A percentile compares a stretch with the other conserved stretches of the same genome.
phyloP scores from a whole-genome alignment of 495 filamentous ascomycete species.

The Hypomontagnella submonticulosa region DNA sequence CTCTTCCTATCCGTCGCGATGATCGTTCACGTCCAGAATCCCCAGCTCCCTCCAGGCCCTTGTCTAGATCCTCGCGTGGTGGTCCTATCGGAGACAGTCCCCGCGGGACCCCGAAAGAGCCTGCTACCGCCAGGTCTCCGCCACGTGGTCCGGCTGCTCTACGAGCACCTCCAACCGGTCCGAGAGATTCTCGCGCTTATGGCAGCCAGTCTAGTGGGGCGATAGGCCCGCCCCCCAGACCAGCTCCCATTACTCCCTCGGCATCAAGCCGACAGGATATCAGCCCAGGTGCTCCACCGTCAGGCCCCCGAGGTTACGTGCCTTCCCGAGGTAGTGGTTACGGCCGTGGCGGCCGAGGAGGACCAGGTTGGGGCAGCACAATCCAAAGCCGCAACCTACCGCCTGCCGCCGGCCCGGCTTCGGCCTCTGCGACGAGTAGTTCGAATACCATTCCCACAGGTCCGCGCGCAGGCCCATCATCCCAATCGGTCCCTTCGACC shows the following conservation, averaged over 20 bases:
- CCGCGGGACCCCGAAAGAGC: constrained; percentile 42
- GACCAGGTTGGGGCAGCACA: constrained; percentile 49
- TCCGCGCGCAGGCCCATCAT: constrained; percentile 49
- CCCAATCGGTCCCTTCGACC: constrained; percentile 43
- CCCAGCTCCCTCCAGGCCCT: constrained; percentile 48
- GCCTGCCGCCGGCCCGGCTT: constrained; percentile 47
- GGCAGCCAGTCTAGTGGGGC: constrained; percentile 47
- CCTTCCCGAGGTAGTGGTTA: constrained; percentile 52
- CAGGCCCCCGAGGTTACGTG: constrained; percentile 61
- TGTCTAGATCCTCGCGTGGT: constrained; percentile 44
- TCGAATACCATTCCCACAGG: constrained; percentile 57
- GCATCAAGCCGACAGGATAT: constrained; percentile 50
- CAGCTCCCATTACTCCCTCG: constrained; percentile 44
- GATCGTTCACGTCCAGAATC: constrained; percentile 56
- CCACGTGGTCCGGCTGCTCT: constrained; percentile 61
- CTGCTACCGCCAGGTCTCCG: constrained; percentile 50
- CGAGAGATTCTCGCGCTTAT: constrained; percentile 53
- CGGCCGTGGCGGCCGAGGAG: constrained; percentile 53
- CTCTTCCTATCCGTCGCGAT: constrained; percentile 52
- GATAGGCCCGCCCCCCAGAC: constrained; percentile 48
- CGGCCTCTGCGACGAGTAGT: constrained; percentile 44
- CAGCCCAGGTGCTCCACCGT: constrained; percentile 54
- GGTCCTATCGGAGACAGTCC: constrained; percentile 44
- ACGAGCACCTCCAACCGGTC: constrained; percentile 59
- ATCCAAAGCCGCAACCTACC: constrained; percentile 50